phyloP scores from a whole-genome alignment of 306 rosid species.

The Vigna radiata region DNA sequence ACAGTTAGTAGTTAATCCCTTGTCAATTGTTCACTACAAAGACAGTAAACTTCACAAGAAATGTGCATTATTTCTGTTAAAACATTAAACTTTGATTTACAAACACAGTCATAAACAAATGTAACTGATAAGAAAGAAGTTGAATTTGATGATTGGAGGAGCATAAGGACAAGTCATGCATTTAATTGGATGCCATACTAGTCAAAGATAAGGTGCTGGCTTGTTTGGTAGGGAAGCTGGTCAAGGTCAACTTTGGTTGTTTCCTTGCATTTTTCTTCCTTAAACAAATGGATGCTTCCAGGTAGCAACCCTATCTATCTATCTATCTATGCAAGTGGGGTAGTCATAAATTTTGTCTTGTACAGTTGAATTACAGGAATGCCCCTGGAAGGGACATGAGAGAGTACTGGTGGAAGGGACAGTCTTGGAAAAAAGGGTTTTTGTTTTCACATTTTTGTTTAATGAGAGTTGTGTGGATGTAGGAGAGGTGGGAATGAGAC shows the following conservation, averaged over 20 bases:
- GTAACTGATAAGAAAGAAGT: neutral
- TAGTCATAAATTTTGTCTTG: slow-evolving; percentile 3
- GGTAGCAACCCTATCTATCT: slow-evolving; percentile 34
- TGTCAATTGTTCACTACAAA: slow-evolving; percentile 8
- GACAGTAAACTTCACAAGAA: neutral
- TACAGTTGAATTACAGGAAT: neutral
- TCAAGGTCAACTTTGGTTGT: slow-evolving; percentile 54
- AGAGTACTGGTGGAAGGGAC: slow-evolving; percentile 30
- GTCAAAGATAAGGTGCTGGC: slow-evolving; percentile 57
- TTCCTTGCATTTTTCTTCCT: neutral
- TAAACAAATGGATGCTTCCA: slow-evolving; percentile 37
- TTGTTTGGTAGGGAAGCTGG: slow-evolving; percentile 46
- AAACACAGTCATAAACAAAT: neutral
- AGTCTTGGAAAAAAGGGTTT: neutral
- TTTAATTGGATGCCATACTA: slow-evolving; percentile 35
- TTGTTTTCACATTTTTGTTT: neutral
- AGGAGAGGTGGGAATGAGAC: slow-evolving; percentile 45
- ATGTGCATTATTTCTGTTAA: neutral
- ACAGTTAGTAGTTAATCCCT: neutral
- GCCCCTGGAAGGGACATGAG: neutral
- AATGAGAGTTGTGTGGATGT: slow-evolving; percentile 24
- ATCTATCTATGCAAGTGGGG: slow-evolving; percentile 35
- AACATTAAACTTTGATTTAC: neutral
- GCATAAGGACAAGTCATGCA: neutral
- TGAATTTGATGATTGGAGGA: slow-evolving; percentile 1